A percentile compares a stretch with the other conserved stretches of the same genome.
phyloP scores from a whole-genome alignment of 2,329 filamentous ascomycete species.

The Dissoconium aciculare region DNA sequence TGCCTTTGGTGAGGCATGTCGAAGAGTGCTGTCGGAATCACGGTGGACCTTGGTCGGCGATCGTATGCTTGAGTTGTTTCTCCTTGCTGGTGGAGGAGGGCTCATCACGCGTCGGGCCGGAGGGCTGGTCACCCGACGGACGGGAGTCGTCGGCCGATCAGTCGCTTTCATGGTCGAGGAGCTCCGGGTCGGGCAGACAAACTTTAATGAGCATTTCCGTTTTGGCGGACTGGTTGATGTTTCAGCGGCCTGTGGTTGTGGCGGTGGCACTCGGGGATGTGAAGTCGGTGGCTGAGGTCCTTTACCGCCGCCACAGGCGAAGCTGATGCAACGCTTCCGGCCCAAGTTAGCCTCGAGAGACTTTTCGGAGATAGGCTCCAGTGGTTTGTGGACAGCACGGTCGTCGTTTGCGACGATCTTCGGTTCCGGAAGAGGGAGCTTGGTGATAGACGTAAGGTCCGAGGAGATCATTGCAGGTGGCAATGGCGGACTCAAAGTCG shows the following conservation, averaged over 20 bases:
- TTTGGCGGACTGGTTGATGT: constrained; percentile 25
- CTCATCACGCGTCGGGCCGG: too few relatives aligned
- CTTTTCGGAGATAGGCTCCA: constrained; percentile 32
- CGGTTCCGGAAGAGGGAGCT: constrained; percentile 25
- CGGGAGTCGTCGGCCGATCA: constrained; percentile 28
- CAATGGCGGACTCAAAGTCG: constrained; percentile 70
- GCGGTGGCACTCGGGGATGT: constrained; percentile 19
- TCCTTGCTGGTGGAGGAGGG: constrained; percentile 1
- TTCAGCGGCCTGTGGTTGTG: constrained; percentile 18
- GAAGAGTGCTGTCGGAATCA: constrained; percentile 37
- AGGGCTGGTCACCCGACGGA: constrained; percentile 11
- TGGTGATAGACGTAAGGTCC: constrained; percentile 25
- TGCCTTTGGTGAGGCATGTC: constrained; percentile 32
- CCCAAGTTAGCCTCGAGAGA: constrained; percentile 48
- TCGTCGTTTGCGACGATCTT: constrained; percentile 26
- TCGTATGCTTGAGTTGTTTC: constrained; percentile 1
- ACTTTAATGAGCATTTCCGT: constrained; percentile 54
- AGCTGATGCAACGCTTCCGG: constrained; percentile 81
- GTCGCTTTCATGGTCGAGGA: constrained; percentile 16
- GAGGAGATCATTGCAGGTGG: constrained; percentile 38
- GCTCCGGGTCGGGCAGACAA: constrained; percentile 50
- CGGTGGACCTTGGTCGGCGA: constrained; percentile 24
- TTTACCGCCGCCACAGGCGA: constrained; percentile 63
- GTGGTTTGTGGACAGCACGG: constrained; percentile 9
- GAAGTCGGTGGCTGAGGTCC: constrained; percentile 29